Conservation (phyloP, 75 land plant species). For the Chamaecyparis obtusa region DNA sequence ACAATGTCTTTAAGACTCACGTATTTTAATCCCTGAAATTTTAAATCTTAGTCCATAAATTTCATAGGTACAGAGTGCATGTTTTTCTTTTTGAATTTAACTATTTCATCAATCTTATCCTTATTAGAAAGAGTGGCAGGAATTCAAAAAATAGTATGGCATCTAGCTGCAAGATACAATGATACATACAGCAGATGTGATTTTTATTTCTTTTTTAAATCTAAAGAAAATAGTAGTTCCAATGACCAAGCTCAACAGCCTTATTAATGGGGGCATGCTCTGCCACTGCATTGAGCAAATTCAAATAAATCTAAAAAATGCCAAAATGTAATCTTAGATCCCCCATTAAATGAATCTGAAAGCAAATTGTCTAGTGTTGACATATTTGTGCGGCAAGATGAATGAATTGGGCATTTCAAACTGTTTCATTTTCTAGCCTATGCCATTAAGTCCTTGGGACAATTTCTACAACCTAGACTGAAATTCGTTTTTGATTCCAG, state of each 20-base stretch:
- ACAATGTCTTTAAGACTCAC: background rate
- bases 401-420: conserved; percentile 70
- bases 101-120: background rate
- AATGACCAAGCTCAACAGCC: too few species aligned
- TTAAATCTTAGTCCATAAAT: background rate
- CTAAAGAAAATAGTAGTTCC: background rate
- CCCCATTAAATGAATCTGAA: too few species aligned
- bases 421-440: conserved; percentile 48
- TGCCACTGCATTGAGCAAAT: too few species aligned
- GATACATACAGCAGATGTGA: background rate
- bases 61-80: background rate
- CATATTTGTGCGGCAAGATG: conserved; percentile 81
- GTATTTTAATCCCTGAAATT: background rate
- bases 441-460: conserved; percentile 28
- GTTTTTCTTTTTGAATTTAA: too few species aligned
- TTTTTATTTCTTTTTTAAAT: too few species aligned
- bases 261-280: too few species aligned
- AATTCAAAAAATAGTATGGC: background rate
- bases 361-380: conserved; percentile 19
- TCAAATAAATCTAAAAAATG: too few species aligned
- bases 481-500: conserved; percentile 33
- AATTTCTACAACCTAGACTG: conserved; percentile 33
- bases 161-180: too few species aligned
- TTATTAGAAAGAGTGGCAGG: background rate
- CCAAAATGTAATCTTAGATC: too few species aligned